phyloP scores from a whole-genome alignment of 1,139 yeast genomes.

The Hansenula lynferdii region DNA sequence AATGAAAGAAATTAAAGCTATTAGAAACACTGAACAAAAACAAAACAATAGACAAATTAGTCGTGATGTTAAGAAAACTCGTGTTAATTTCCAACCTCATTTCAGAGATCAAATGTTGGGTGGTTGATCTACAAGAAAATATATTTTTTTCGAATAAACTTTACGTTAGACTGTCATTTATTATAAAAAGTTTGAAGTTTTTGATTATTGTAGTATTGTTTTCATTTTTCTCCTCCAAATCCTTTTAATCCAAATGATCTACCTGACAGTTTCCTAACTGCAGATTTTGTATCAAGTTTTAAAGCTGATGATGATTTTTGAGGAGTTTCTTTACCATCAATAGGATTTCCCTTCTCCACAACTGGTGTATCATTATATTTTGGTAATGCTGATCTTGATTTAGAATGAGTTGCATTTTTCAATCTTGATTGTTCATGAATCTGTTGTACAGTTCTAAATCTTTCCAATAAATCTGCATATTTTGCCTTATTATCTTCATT shows the following conservation, averaged over 20 bases:
- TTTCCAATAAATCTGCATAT: constrained; percentile 57
- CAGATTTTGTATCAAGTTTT: constrained; percentile 13
- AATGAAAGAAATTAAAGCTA: constrained; percentile 40
- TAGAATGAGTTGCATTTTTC: constrained; percentile 7
- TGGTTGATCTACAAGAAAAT: constrained; percentile 3
- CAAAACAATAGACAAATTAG: constrained; percentile 44
- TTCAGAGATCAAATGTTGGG: constrained; percentile 61
- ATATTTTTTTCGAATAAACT: too few species aligned
- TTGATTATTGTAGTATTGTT: neutral
- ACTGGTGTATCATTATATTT: constrained; percentile 18
- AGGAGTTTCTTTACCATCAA: constrained; percentile 7
- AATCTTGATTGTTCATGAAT: constrained; percentile 36
- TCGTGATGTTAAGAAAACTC: constrained; percentile 43
- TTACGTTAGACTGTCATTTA: too few species aligned
- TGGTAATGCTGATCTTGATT: constrained; percentile 12
- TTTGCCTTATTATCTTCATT: constrained; percentile 1
- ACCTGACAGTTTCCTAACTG: constrained; percentile 24
- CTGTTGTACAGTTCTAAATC: constrained; percentile 57
- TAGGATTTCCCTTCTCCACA: constrained; percentile 13
- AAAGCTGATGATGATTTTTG: constrained; percentile 7
- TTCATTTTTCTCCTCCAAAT: constrained; percentile 18
- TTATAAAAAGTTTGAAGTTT: too few species aligned
- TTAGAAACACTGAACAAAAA: constrained; percentile 40
- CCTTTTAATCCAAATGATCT: constrained; percentile 24
- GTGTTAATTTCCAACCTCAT: constrained; percentile 57